Percentiles rank a stretch among this genome's conserved stretches.
Evolutionary conservation across 129 eudicot genomes (phyloP).

Genomic region (Ambrosia trifida): DNA sequence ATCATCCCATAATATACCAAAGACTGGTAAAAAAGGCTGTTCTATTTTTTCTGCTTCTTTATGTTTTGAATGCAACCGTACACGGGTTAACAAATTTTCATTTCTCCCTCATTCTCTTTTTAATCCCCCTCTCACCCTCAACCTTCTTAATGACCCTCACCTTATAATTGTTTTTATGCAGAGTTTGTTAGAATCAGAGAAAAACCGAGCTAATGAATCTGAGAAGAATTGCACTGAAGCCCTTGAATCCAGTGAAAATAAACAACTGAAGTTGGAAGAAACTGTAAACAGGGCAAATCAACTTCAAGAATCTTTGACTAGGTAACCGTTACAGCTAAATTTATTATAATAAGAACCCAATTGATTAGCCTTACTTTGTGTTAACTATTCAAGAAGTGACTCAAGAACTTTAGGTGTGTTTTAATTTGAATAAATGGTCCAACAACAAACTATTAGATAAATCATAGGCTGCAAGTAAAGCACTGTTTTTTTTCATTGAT

Average conservation of each 20-base stretch:
- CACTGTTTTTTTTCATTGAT: conserved; percentile 1
- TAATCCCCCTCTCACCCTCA: conserved; percentile 17
- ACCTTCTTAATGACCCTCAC: conserved; percentile 9
- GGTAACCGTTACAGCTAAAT: conserved; percentile 43
- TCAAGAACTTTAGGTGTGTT: conserved; percentile 18
- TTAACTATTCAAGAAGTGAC: conserved; percentile 1
- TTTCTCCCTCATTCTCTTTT: conserved; percentile 5
- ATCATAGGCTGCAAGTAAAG: not conserved
- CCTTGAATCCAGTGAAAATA: conserved; percentile 62
- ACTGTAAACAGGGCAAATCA: conserved; percentile 69
- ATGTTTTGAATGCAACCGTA: conserved; percentile 20
- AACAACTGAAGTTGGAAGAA: conserved; percentile 75
- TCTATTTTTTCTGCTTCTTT: not conserved
- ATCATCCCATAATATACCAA: not conserved
- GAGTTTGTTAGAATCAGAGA: conserved; percentile 65
- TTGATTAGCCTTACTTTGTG: not conserved
- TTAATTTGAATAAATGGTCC: conserved; percentile 1
- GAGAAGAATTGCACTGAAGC: conserved; percentile 70
- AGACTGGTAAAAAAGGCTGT: not conserved
- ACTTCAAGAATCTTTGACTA: conserved; percentile 76
- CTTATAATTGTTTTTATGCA: conserved; percentile 33
- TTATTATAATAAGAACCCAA: conserved; percentile 11
- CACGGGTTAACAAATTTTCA: not conserved
- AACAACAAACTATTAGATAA: conserved; percentile 12
- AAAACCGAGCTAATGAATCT: conserved; percentile 67